These are phyloP conservation scores for Euphorbia tirucalli DNA, from an alignment of 345 rosid species.

Conservation along the genomic window DNA sequence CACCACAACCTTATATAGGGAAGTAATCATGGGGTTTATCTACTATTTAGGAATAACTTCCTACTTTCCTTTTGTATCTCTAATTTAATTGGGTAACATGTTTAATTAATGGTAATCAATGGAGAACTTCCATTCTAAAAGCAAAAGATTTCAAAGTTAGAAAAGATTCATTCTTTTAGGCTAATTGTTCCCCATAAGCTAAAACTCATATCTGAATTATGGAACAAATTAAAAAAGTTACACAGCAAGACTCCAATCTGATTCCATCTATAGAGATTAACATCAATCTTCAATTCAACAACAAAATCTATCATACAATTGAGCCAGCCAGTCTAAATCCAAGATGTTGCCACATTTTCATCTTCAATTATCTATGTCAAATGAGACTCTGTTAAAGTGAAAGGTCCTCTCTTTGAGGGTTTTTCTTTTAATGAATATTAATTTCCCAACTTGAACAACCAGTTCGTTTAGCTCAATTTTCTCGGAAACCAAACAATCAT, in stretches of 20 bases:
- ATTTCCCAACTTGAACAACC: too few species aligned
- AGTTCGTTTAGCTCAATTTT: slow-evolving; percentile 5
- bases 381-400: not conserved
- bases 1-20: not conserved
- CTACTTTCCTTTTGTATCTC: too few species aligned
- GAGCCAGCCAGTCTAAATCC: not conserved
- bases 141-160: not conserved
- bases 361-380: not conserved
- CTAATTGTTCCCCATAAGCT: not conserved
- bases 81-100: not conserved
- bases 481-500: slow-evolving; percentile 12
- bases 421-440: too few species aligned
- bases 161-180: not conserved
- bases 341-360: not conserved
- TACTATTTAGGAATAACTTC: too few species aligned
- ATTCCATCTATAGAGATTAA: not conserved
- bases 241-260: not conserved
- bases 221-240: not conserved
- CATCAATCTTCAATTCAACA: not conserved
- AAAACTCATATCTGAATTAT: not conserved
- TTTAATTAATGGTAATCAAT: not conserved
- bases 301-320: not conserved
- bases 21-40: not conserved
- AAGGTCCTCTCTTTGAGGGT: too few species aligned
- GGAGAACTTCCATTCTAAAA: not conserved